Base-by-base conservation (phyloP, 129 eudicot genomes). In the Flaveria linearis region DNA sequence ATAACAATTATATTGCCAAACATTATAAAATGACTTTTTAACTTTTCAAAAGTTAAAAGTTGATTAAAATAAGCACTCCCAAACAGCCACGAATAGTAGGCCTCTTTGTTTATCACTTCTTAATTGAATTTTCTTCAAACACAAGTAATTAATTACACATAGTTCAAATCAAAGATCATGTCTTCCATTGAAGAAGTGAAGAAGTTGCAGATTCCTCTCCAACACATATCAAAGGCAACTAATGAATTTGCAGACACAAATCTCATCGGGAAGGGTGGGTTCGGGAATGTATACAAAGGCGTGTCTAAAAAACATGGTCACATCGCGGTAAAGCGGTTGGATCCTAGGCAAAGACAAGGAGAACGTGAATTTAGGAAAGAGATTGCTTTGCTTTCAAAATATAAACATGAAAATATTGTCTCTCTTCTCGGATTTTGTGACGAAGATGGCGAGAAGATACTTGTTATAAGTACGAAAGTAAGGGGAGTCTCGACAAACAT, bases 381-480 rank as follows among this genome's bases (percentile, higher is more conserved):
- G 62, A 55, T 55, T 18, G 13, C 62, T 3, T 55, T 55, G 62
- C 62, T 55, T 55, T 55, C 62, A 18, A 9, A 55, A 55, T 55
- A 55, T 55, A 18, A 55, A 55, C 62, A 55, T 55, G 28, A 55
- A 55, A 55, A 55, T 3, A 55, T 55, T 55, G 62, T 55, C 11
- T 55, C 62, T 55, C 62, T 55, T 55, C 12, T 55, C 28, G 62
- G 62, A 55, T 55, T 55, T 7, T 55, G 62, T 55, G 62, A 55
- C 0, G 62, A 55, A 55, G 62, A 50, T 7, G 75, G 30, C 11
- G 75, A 82, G 17, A 82, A 55, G 76, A 72, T 82, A 13, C 76
- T 82, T 71, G 82, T 82, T 82, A 82, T 43, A 77, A 82, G 69
- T 61, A 77, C 10, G 80, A 77, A 49, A 33, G 63, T 0, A 46